These are phyloP conservation scores for Fusarium clavum DNA, from an alignment of 2,329 filamentous ascomycete genomes.

Conservation along the genomic window DNA sequence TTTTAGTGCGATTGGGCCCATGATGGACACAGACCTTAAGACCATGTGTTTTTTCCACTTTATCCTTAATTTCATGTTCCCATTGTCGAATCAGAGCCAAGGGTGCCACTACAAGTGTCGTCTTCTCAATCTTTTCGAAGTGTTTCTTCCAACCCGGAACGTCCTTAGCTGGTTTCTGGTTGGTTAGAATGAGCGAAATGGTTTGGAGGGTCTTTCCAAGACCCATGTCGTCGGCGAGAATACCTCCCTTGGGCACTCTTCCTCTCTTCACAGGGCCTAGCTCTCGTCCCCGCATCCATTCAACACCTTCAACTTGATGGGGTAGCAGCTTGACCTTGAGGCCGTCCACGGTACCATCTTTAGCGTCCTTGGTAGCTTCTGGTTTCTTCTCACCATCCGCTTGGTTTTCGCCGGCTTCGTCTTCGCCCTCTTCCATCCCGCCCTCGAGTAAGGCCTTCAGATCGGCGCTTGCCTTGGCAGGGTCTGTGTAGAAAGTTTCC, in stretches of 20 bases:
- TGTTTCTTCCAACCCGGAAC: constrained; percentile 73
- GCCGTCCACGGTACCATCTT: constrained; percentile 74
- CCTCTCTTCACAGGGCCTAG: constrained; percentile 86
- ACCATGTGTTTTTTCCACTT: constrained; percentile 75
- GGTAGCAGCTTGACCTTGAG: constrained; percentile 89
- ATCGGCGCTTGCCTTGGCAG: constrained; percentile 77
- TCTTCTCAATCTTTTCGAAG: constrained; percentile 76
- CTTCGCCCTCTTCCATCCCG: constrained; percentile 78
- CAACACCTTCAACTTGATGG: constrained; percentile 92
- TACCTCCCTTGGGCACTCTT: constrained; percentile 87
- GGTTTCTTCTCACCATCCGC: constrained; percentile 37
- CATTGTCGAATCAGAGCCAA: constrained; percentile 96
- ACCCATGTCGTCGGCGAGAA: constrained; percentile 97
- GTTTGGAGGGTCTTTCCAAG: constrained; percentile 96
- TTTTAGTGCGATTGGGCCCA: constrained; percentile 85
- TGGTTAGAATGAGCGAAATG: constrained; percentile 86
- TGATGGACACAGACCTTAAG: constrained; percentile 92
- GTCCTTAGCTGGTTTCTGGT: constrained; percentile 73
- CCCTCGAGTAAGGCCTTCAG: constrained; percentile 86
- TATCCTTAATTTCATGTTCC: constrained; percentile 92
- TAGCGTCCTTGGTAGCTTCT: constrained; percentile 49
- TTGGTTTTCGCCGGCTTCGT: constrained; percentile 52
- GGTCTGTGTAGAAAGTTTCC: constrained; percentile 74
- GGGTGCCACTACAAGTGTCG: constrained; percentile 91
- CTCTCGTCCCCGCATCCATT: constrained; percentile 96